Evolutionary conservation across 2,329 filamentous ascomycete genomes (phyloP).

Genomic region (Leptographium wingfieldii): DNA sequence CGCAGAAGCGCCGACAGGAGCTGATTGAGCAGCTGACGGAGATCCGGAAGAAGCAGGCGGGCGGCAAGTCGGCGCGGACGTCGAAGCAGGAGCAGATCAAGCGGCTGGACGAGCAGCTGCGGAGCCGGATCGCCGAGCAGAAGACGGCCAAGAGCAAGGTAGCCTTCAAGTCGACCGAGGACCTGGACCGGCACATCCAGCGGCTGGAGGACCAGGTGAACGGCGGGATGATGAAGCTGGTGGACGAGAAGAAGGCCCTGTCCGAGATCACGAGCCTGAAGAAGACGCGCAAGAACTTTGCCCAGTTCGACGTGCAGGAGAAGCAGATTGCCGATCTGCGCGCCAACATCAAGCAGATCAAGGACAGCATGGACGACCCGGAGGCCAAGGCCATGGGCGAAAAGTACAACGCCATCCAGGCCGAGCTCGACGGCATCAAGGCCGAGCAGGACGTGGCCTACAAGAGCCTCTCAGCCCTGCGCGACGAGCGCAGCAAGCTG

Average conservation of each 20-base stretch:
- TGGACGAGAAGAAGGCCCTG: slow-evolving; percentile 93
- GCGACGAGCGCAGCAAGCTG: slow-evolving; percentile 74
- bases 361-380: slow-evolving; percentile 81
- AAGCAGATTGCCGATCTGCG: slow-evolving; percentile 83
- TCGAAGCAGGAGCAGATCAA: slow-evolving; percentile 82
- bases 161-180: slow-evolving; percentile 75
- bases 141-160: slow-evolving; percentile 74
- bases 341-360: slow-evolving; percentile 76
- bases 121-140: slow-evolving; percentile 72
- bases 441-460: slow-evolving; percentile 82
- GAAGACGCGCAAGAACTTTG: slow-evolving; percentile 86
- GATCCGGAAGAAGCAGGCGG: slow-evolving; percentile 78
- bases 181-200: slow-evolving; percentile 73
- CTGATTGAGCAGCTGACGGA: slow-evolving; percentile 69
- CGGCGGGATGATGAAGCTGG: slow-evolving; percentile 81
- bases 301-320: slow-evolving; percentile 69
- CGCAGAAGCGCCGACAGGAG: slow-evolving; percentile 73
- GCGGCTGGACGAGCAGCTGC: slow-evolving; percentile 78
- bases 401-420: slow-evolving; percentile 71
- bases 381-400: slow-evolving; percentile 82
- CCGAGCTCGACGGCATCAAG: slow-evolving; percentile 82
- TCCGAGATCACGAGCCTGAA: slow-evolving; percentile 69
- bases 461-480: slow-evolving; percentile 73
- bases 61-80: slow-evolving; percentile 70
- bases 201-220: slow-evolving; percentile 77